Evolutionary conservation across 495 filamentous ascomycete genomes (phyloP).

Genomic region (Aspergillus cristatus): DNA sequence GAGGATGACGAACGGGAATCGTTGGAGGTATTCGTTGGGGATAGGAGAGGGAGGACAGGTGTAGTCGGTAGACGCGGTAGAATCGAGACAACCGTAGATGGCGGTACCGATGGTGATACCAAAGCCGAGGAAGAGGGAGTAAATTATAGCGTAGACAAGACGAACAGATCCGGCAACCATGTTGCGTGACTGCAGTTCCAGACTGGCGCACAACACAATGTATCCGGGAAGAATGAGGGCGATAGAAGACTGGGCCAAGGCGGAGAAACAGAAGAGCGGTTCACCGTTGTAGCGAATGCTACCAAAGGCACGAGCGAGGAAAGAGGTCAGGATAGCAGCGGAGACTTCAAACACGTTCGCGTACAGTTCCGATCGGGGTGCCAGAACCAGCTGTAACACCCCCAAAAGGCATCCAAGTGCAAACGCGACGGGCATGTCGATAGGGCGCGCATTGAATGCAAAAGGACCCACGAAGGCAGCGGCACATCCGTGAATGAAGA

Average conservation of each 20-base stretch:
- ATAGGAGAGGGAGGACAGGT: constrained; percentile 53
- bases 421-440: constrained; percentile 85
- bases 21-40: constrained; percentile 34
- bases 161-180: constrained; percentile 87
- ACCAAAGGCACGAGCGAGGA: constrained; percentile 79
- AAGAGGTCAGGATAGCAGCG: constrained; percentile 81
- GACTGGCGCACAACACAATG: constrained; percentile 68
- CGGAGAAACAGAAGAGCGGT: constrained; percentile 81
- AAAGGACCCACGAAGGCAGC: constrained; percentile 77
- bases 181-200: constrained; percentile 80
- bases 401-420: constrained; percentile 77
- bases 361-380: constrained; percentile 66
- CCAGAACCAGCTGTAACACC: constrained; percentile 68
- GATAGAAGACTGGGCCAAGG: constrained; percentile 82
- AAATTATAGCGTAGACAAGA: constrained; percentile 94
- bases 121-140: constrained; percentile 92
- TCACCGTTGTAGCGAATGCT: constrained; percentile 53
- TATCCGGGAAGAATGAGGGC: constrained; percentile 90
- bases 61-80: constrained; percentile 62
- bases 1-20: constrained; percentile 64
- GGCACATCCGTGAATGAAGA: constrained; percentile 77
- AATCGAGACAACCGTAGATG: constrained; percentile 75
- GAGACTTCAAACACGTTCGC: constrained; percentile 88
- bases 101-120: constrained; percentile 92
- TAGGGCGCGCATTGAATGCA: constrained; percentile 75